Evolutionary conservation across 2,329 filamentous ascomycete species (phyloP).

Genomic region (Epichloe uncinata): DNA sequence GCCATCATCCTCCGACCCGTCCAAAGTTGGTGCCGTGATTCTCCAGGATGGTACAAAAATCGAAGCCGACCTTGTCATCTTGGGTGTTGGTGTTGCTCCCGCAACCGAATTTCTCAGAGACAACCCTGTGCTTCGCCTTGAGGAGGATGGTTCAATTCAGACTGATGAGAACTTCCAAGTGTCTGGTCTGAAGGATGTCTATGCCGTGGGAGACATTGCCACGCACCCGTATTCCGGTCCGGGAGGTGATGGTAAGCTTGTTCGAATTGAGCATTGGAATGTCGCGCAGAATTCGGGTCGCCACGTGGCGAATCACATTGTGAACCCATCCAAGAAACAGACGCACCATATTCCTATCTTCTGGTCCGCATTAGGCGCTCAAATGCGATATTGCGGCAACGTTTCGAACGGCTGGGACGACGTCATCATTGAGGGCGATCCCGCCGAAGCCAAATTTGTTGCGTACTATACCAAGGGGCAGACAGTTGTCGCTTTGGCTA

Average conservation of each 20-base stretch:
- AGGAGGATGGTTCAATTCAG: conserved; percentile 70
- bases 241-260: conserved; percentile 56
- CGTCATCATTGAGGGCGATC: conserved; percentile 63
- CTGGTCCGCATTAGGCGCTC: conserved; percentile 84
- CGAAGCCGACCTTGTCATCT: conserved; percentile 77
- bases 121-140: conserved; percentile 55
- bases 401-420: conserved; percentile 74
- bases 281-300: conserved; percentile 91
- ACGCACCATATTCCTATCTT: conserved; percentile 85
- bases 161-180: conserved; percentile 74
- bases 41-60: conserved; percentile 79
- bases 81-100: conserved; percentile 80
- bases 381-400: conserved; percentile 89
- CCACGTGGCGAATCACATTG: conserved; percentile 64
- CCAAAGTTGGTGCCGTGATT: conserved; percentile 64
- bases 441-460: conserved; percentile 67
- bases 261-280: conserved; percentile 96
- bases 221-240: conserved; percentile 91
- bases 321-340: conserved; percentile 42
- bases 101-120: conserved; percentile 70
- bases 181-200: conserved; percentile 65
- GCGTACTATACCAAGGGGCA: conserved; percentile 85
- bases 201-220: conserved; percentile 89
- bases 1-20: conserved; percentile 51
- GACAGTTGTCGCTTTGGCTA: conserved; percentile 77